phyloP scores from a whole-genome alignment of 495 filamentous ascomycete species.

The Achaetomiella virescens region DNA sequence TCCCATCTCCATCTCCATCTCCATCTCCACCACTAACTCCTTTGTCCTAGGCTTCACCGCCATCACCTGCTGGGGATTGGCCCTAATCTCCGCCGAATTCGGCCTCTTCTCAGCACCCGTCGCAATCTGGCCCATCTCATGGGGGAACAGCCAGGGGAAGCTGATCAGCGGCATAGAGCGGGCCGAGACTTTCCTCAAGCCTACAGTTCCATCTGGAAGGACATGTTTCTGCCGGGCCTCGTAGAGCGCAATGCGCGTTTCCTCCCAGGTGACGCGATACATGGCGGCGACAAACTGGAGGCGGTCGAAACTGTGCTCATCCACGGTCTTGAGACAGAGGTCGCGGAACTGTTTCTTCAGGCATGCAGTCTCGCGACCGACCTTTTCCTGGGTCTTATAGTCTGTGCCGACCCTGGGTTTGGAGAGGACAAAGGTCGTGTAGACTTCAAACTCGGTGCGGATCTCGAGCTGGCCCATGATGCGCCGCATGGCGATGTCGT shows the following conservation, averaged over 20 bases:
- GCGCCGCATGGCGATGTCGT: slow-evolving; percentile 69
- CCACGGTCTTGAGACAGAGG: slow-evolving; percentile 57
- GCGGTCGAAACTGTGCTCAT: slow-evolving; percentile 49
- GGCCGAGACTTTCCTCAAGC: slow-evolving; percentile 31
- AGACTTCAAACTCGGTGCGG: slow-evolving; percentile 84
- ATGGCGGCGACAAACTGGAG: slow-evolving; percentile 75
- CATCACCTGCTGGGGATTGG: neutral
- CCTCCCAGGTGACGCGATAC: slow-evolving; percentile 74
- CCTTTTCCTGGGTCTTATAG: slow-evolving; percentile 81
- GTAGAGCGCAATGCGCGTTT: slow-evolving; percentile 52
- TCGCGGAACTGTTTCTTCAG: slow-evolving; percentile 63
- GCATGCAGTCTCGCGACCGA: slow-evolving; percentile 56
- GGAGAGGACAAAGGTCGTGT: slow-evolving; percentile 72
- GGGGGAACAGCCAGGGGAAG: slow-evolving; percentile 85
- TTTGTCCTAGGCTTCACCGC: neutral
- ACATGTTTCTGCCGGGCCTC: slow-evolving; percentile 36
- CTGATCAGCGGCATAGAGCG: slow-evolving; percentile 73
- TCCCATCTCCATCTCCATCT: neutral
- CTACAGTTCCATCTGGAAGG: slow-evolving; percentile 30
- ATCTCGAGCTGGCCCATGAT: slow-evolving; percentile 86
- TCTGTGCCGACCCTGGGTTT: slow-evolving; percentile 60
- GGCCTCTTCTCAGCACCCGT: slow-evolving; percentile 4
- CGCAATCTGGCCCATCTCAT: slow-evolving; percentile 69
- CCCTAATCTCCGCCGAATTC: neutral
- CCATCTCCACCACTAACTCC: neutral